Conservation (phyloP, 106 monocot genomes). For the Hemerocallis citrina region DNA sequence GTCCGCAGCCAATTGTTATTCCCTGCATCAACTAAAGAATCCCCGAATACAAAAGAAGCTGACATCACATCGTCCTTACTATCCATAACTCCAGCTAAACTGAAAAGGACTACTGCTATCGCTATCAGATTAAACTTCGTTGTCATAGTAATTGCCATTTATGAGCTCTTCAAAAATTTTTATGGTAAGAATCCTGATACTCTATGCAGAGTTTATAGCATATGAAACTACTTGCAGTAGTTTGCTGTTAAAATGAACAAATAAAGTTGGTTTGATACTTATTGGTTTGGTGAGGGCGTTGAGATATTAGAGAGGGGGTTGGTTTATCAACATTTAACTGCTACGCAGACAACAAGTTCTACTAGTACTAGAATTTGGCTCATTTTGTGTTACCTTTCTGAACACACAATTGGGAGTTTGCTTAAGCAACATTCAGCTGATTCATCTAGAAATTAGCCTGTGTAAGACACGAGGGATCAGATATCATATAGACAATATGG, state of each 20-base stretch:
- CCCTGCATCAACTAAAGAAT: conserved; percentile 79
- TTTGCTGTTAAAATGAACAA: too few relatives aligned
- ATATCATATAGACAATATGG: too few relatives aligned
- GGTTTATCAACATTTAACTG: conserved; percentile 5
- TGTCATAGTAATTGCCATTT: background rate
- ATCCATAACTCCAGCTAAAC: background rate
- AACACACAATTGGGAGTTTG: too few relatives aligned
- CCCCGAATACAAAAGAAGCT: conserved; percentile 72
- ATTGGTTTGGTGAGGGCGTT: background rate
- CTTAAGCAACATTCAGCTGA: too few relatives aligned
- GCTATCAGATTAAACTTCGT: background rate
- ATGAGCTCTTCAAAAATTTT: background rate
- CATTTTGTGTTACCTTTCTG: background rate
- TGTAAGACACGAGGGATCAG: too few relatives aligned
- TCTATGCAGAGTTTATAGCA: background rate
- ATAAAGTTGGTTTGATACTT: background rate
- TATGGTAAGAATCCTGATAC: background rate
- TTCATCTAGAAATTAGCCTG: too few relatives aligned
- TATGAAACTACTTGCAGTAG: too few relatives aligned
- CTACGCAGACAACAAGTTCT: background rate
- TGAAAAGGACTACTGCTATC: background rate
- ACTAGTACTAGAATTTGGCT: too few relatives aligned
- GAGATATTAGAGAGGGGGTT: background rate
- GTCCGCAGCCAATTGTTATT: conserved; percentile 70
- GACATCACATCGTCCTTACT: background rate